These are phyloP conservation scores for Endogone sp. DNA, from an alignment of 192 early-diverging fungal species.

Conservation along the genomic window DNA sequence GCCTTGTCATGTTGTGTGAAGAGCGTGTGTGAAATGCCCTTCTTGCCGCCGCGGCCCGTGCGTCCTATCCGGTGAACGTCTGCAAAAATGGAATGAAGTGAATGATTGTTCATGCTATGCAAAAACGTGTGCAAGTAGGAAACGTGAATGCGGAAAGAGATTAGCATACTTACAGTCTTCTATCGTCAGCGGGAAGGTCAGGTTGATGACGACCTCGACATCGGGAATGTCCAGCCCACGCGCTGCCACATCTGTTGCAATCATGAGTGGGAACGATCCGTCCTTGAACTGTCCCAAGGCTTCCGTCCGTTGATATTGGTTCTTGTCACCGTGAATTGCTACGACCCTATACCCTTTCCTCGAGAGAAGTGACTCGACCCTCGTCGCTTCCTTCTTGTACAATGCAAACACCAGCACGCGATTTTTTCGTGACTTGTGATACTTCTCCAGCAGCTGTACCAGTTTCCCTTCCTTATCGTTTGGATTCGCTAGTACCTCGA, in stretches of 20 bases:
- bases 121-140: too few relatives aligned
- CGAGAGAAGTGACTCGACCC: constrained; percentile 71
- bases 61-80: constrained; percentile 91
- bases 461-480: constrained; percentile 73
- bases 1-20: constrained; percentile 90
- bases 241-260: constrained; percentile 93
- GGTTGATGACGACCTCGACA: constrained; percentile 95
- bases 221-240: constrained; percentile 87
- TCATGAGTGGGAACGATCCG: constrained; percentile 77
- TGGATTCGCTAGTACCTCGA: constrained; percentile 81
- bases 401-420: constrained; percentile 91
- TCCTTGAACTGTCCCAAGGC: constrained; percentile 80
- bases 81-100: constrained; percentile 7
- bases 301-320: constrained; percentile 74
- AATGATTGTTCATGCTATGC: neutral
- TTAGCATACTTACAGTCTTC: constrained; percentile 58
- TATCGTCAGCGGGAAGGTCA: constrained; percentile 95
- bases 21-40: constrained; percentile 87
- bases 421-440: constrained; percentile 84
- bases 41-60: constrained; percentile 92
- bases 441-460: constrained; percentile 70
- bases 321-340: constrained; percentile 91
- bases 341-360: constrained; percentile 76
- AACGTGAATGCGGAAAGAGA: neutral
- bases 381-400: constrained; percentile 93